Evolutionary conservation across 345 rosid genomes (phyloP).

Genomic region (Linum lewisii): DNA sequence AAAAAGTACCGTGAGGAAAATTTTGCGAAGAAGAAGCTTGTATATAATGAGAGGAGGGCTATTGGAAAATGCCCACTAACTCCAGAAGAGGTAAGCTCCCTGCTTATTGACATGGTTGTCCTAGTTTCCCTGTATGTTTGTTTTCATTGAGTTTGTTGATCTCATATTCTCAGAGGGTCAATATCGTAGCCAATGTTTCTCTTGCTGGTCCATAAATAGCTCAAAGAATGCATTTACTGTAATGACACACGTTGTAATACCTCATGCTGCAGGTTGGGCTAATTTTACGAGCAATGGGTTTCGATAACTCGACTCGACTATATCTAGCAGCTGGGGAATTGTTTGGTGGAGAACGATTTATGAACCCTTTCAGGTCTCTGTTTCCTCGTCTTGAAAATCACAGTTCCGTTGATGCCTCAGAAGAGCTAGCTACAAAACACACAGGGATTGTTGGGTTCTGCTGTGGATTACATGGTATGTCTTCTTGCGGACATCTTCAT

Average conservation of each 20-base stretch:
- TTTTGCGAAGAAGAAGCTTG: constrained; percentile 64
- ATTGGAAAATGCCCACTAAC: constrained; percentile 88
- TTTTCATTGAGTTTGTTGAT: constrained; percentile 6
- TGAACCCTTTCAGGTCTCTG: constrained; percentile 69
- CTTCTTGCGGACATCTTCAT: constrained; percentile 89
- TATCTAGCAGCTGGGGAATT: constrained; percentile 93
- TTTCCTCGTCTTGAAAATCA: constrained; percentile 93
- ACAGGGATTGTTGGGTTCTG: constrained; percentile 83
- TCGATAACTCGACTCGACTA: constrained; percentile 81
- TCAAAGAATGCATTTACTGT: not conserved
- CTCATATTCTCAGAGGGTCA: not conserved
- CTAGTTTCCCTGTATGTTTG: constrained; percentile 6
- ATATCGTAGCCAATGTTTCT: not conserved
- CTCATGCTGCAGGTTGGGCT: constrained; percentile 75
- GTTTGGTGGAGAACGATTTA: constrained; percentile 86
- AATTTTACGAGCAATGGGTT: constrained; percentile 77
- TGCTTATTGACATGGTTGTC: not conserved
- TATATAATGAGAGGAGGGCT: constrained; percentile 66
- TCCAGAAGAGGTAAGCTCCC: constrained; percentile 67
- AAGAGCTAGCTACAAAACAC: constrained; percentile 55
- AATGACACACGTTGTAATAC: not conserved
- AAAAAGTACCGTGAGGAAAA: constrained; percentile 75
- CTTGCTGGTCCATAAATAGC: not conserved
- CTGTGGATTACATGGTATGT: constrained; percentile 99
- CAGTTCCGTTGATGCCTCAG: constrained; percentile 70